A percentile compares a stretch with the other conserved stretches of the same genome.
Conservation (phyloP, 2,329 filamentous ascomycete species). For the Ascochyta lentis region DNA sequence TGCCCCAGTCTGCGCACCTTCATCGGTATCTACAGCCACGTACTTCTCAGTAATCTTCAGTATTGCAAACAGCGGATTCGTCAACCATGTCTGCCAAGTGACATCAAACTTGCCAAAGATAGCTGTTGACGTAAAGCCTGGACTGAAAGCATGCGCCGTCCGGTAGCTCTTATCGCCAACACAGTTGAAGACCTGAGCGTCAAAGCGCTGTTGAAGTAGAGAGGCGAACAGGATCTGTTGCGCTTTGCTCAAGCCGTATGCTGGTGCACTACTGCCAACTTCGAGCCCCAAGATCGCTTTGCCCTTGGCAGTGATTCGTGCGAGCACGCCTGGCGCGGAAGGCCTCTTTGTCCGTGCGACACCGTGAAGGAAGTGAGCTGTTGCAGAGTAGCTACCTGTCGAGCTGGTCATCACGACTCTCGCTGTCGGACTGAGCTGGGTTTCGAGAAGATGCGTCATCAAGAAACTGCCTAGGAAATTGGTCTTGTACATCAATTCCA, state of each 20-base stretch:
- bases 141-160: conserved; percentile 16
- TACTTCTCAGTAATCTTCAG: conserved; percentile 17
- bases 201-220: conserved; percentile 19
- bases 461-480: conserved; percentile 26
- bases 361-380: not conserved
- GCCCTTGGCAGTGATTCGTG: not conserved
- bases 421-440: conserved; percentile 6
- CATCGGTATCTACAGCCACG: conserved; percentile 15
- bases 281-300: not conserved
- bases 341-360: not conserved
- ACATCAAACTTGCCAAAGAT: conserved; percentile 20
- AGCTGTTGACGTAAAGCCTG: conserved; percentile 20
- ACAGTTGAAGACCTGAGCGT: not conserved
- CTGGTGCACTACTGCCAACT: not conserved
- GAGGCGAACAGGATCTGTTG: conserved; percentile 22
- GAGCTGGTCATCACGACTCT: conserved; percentile 25
- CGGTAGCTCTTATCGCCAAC: not conserved
- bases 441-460: conserved; percentile 23
- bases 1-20: conserved; percentile 23
- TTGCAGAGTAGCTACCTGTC: conserved; percentile 13
- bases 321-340: not conserved
- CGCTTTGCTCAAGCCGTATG: conserved; percentile 20
- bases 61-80: conserved; percentile 18
- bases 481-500: conserved; percentile 17
- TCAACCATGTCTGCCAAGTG: conserved; percentile 17